Conservation (phyloP, 139 green algal genomes). For the Auxenochlorella pyrenoidosa region DNA sequence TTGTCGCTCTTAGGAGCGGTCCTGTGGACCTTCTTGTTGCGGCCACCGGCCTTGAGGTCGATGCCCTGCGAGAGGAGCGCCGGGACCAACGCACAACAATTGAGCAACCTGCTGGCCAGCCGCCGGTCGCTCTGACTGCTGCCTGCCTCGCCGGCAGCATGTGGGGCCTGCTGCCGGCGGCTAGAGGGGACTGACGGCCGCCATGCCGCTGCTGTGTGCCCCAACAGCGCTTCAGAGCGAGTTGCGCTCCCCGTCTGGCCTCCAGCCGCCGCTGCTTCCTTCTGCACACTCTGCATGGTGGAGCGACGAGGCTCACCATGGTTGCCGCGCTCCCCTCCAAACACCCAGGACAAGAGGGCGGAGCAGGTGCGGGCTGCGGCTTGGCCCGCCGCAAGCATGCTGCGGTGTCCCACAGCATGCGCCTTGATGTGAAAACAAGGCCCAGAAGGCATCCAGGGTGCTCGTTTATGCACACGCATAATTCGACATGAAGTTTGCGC, state of each 20-base stretch:
- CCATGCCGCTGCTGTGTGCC: neutral
- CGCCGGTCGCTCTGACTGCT: neutral
- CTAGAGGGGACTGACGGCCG: neutral
- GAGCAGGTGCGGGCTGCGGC: neutral
- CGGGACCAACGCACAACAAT: neutral
- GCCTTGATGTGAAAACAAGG: too few relatives aligned
- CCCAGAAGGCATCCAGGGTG: too few relatives aligned
- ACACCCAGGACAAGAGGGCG: neutral
- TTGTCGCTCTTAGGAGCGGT: slow-evolving; percentile 97
- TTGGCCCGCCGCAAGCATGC: neutral
- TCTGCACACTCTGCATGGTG: neutral
- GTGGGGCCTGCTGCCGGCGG: neutral
- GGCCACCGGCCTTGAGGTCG: slow-evolving; percentile 96
- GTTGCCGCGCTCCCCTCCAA: neutral
- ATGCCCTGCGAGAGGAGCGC: slow-evolving; percentile 84
- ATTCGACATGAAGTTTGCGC: too few relatives aligned
- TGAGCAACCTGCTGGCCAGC: neutral
- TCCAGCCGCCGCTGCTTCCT: neutral
- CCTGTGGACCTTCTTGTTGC: slow-evolving; percentile 92
- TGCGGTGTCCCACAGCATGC: too few relatives aligned
- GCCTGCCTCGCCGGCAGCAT: neutral
- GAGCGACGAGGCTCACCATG: neutral
- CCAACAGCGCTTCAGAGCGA: neutral
- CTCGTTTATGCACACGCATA: too few relatives aligned
- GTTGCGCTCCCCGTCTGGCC: neutral